These are phyloP conservation scores for Inga oerstediana DNA, from an alignment of 306 rosid species.

Conservation along the genomic window DNA sequence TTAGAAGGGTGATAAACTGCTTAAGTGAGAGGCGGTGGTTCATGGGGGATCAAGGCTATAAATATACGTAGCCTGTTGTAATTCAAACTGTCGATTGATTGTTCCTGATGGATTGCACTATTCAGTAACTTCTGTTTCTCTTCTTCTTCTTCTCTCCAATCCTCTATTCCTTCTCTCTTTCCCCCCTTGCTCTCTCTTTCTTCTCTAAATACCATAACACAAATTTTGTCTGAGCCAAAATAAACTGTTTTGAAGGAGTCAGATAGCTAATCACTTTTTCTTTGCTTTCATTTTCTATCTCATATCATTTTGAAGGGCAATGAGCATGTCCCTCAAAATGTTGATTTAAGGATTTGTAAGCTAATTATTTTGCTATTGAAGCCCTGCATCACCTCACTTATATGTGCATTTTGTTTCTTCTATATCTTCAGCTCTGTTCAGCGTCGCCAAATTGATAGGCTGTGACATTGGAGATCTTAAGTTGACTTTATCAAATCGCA, in stretches of 20 bases:
- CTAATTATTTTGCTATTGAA: constrained; percentile 2
- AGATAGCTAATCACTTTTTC: neutral
- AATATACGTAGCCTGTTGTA: no score
- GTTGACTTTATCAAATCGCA: constrained; percentile 82
- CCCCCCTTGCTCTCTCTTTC: no score
- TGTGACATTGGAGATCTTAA: constrained; percentile 81
- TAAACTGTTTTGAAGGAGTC: neutral
- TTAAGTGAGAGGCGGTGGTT: no score
- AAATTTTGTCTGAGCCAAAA: neutral
- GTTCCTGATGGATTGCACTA: no score
- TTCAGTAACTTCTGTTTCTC: no score
- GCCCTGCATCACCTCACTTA: constrained; percentile 26
- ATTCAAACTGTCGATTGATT: no score
- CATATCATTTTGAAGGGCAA: neutral
- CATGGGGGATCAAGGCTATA: no score
- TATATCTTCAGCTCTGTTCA: constrained; percentile 63
- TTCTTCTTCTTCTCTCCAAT: no score
- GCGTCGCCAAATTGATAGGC: constrained; percentile 72
- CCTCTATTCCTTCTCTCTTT: no score
- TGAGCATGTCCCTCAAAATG: neutral
- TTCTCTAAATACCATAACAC: no score
- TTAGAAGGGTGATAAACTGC: no score
- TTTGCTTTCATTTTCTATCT: neutral
- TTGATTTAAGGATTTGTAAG: constrained; percentile 3
- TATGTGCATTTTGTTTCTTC: constrained; percentile 25